Evolutionary conservation across 371 early-diverging fungal genomes (phyloP), one percentile per base, ranked within the genome.

Genomic region (Apophysomyces sp.): DNA sequence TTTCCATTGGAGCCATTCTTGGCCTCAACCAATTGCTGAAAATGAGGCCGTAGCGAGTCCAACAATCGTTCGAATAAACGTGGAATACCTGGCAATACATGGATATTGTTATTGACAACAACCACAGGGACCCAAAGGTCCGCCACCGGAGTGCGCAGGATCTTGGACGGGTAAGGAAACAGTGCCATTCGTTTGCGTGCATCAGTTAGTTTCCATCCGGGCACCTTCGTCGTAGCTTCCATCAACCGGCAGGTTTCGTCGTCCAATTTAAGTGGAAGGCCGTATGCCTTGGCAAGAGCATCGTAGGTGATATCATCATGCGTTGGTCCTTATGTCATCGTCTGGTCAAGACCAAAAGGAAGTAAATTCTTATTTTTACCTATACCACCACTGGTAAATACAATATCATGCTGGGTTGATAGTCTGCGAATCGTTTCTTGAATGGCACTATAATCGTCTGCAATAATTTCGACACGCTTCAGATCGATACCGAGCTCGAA

Each of bases 301-400:
- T 73, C 67, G 65, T 92, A 92, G 0, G 87, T 91, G 30, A 92
- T 88, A 67, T 91, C 89, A 59, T 89, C 89, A 62, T 87, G 86
- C 0, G 91, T 90, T 1, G 89, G 87, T 0, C 84, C 74, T 79
- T 49, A 27, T 15, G 16, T 15, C 13, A 16, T 49, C 15, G 16
- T 61, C 4, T 26, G 21, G 12, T 55, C n/a, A n/a, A n/a, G n/a
- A n/a, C n/a, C n/a, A n/a, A n/a, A n/a, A n/a, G n/a, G n/a, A n/a
- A n/a, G n/a, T n/a, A n/a, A n/a, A n/a, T n/a, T n/a, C n/a, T n/a
- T n/a, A n/a, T n/a, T n/a, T n/a, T 37, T 61, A 56, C 88, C 90
- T 49, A 91, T 89, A 3, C 91, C 91, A 41, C 91, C 91, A 66
- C 83, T 85, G 5, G 91, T 91, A 40, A 91, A 84, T 27, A 90